A percentile compares a stretch with the other conserved stretches of the same genome.
These are phyloP conservation scores for Cordyceps militaris DNA, from an alignment of 2,329 filamentous ascomycete genomes.

Conservation along the genomic window DNA sequence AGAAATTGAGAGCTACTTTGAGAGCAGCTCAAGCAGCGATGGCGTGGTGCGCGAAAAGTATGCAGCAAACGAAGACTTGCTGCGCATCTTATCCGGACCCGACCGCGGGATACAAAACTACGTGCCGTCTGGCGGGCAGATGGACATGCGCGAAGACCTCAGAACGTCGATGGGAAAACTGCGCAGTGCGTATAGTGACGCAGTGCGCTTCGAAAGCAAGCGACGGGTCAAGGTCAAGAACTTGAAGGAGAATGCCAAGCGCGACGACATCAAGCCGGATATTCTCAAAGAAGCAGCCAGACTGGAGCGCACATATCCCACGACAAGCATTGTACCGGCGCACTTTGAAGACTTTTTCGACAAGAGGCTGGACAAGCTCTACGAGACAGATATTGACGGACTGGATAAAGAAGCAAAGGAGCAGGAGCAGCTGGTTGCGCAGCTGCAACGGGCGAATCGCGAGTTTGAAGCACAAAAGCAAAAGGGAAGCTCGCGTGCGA, in stretches of 20 bases:
- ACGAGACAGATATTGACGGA: slow-evolving; percentile 69
- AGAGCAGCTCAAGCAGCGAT: slow-evolving; percentile 51
- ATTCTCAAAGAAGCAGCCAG: slow-evolving; percentile 77
- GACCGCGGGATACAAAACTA: slow-evolving; percentile 79
- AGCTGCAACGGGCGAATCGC: slow-evolving; percentile 68
- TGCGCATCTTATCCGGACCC: slow-evolving; percentile 69
- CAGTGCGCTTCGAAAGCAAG: slow-evolving; percentile 73
- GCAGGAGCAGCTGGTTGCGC: slow-evolving; percentile 63
- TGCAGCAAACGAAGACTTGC: slow-evolving; percentile 63
- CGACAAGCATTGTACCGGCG: slow-evolving; percentile 74
- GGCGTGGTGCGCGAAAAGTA: slow-evolving; percentile 69
- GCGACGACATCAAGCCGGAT: slow-evolving; percentile 82
- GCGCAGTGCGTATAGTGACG: slow-evolving; percentile 75
- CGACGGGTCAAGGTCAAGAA: slow-evolving; percentile 72
- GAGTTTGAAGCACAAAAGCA: slow-evolving; percentile 69
- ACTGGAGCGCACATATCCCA: slow-evolving; percentile 78
- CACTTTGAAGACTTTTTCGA: slow-evolving; percentile 94
- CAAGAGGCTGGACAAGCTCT: slow-evolving; percentile 63
- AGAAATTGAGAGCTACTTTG: slow-evolving; percentile 84
- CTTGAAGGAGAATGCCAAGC: slow-evolving; percentile 69
- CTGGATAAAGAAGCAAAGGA: slow-evolving; percentile 66
- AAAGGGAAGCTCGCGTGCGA: slow-evolving; percentile 50
- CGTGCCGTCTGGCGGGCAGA: slow-evolving; percentile 76
- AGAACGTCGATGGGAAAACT: slow-evolving; percentile 73
- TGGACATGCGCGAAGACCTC: slow-evolving; percentile 71